Percentiles rank a stretch among this genome's conserved stretches.
These are phyloP conservation scores for Anisodus acutangulus DNA, from an alignment of 257 asterid genomes.

Conservation along the genomic window DNA sequence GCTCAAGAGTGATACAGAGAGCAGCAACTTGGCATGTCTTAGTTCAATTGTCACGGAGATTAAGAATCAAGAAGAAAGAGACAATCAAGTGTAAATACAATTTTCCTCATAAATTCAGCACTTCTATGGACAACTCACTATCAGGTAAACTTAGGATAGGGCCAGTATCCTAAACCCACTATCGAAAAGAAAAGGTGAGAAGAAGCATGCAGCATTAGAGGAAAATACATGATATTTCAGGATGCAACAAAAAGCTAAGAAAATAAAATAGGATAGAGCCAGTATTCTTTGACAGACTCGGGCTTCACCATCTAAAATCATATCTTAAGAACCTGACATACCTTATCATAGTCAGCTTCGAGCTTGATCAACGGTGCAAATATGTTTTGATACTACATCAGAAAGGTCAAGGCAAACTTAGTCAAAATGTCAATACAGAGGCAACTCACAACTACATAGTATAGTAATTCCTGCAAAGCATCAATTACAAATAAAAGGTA, in stretches of 20 bases:
- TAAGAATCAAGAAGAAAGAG: constrained; percentile 17
- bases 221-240: background rate
- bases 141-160: background rate
- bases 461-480: background rate
- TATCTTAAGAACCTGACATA: constrained; percentile 34
- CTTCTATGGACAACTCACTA: background rate
- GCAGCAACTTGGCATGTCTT: background rate
- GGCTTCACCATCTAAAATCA: constrained; percentile 10
- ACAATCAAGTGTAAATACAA: constrained; percentile 10
- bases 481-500: background rate
- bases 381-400: constrained; percentile 91
- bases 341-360: constrained; percentile 99
- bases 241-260: constrained; percentile 10
- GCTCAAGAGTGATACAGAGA: background rate
- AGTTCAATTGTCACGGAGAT: constrained; percentile 5
- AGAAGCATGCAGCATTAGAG: background rate
- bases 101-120: constrained; percentile 1
- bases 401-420: background rate
- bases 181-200: background rate
- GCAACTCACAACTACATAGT: background rate
- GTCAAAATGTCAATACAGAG: constrained; percentile 11
- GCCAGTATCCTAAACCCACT: background rate
- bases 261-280: constrained; percentile 12
- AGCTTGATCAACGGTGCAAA: constrained; percentile 98
- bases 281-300: background rate